Evolutionary conservation across 768 basidiomycete species (phyloP).

Genomic region (Mycena sanguinolenta): DNA sequence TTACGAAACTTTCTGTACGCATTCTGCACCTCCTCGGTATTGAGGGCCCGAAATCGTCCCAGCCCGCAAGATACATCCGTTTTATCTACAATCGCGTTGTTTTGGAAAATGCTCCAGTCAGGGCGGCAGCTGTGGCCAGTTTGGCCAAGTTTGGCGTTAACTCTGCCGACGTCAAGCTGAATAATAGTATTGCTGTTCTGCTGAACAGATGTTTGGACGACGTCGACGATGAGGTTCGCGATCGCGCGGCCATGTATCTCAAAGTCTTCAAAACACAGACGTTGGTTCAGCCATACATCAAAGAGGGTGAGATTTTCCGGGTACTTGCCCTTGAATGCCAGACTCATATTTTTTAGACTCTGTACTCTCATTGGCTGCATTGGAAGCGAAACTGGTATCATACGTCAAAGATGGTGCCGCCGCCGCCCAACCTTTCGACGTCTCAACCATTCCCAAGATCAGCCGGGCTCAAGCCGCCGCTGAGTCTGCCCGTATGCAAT

Average conservation of each 20-base stretch:
- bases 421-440: slow-evolving; percentile 82
- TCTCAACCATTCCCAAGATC: slow-evolving; percentile 90
- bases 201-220: slow-evolving; percentile 95
- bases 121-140: slow-evolving; percentile 95
- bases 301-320: slow-evolving; percentile 76
- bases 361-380: slow-evolving; percentile 88
- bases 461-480: slow-evolving; percentile 93
- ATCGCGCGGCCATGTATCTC: slow-evolving; percentile 96
- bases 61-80: slow-evolving; percentile 98
- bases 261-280: slow-evolving; percentile 83
- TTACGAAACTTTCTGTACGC: slow-evolving; percentile 97
- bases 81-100: slow-evolving; percentile 99
- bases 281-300: slow-evolving; percentile 89
- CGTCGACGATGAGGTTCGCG: slow-evolving; percentile 98
- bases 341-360: slow-evolving; percentile 74
- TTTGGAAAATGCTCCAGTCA: slow-evolving; percentile 96
- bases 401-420: slow-evolving; percentile 90
- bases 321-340: background rate
- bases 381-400: slow-evolving; percentile 93
- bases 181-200: slow-evolving; percentile 89
- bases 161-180: slow-evolving; percentile 80
- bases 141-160: slow-evolving; percentile 98
- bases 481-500: slow-evolving; percentile 82
- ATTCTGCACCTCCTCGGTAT: slow-evolving; percentile 95
- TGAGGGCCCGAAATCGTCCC: slow-evolving; percentile 96